Conservation (phyloP, 164 flowering plant species). For the Berberis vulgaris region DNA sequence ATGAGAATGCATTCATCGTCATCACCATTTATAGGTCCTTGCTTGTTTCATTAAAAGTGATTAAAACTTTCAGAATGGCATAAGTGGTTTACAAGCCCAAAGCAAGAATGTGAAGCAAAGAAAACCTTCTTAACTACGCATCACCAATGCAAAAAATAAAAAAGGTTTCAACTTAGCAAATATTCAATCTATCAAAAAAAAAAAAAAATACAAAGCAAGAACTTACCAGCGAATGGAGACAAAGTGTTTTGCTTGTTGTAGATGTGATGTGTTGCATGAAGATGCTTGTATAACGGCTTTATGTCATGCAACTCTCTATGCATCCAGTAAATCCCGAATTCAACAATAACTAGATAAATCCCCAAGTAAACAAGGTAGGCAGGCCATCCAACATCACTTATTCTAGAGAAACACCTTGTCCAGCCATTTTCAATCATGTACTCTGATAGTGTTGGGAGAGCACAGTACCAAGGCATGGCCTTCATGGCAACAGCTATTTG, state of each 20-base stretch:
- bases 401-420: slow-evolving; percentile 67
- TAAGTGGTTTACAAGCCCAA: too few relatives aligned
- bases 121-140: too few relatives aligned
- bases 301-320: slow-evolving; percentile 94
- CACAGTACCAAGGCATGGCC: slow-evolving; percentile 86
- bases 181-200: background rate
- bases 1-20: too few relatives aligned
- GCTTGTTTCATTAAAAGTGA: too few relatives aligned
- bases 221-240: slow-evolving; percentile 95
- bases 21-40: too few relatives aligned
- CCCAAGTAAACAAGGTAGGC: slow-evolving; percentile 36
- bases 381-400: slow-evolving; percentile 62
- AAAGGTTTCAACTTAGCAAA: background rate
- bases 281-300: slow-evolving; percentile 87
- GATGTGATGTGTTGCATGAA: slow-evolving; percentile 95
- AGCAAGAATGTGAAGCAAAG: too few relatives aligned
- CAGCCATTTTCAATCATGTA: slow-evolving; percentile 84
- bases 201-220: background rate
- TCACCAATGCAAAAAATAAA: background rate
- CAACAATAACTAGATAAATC: slow-evolving; percentile 61
- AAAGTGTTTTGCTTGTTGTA: slow-evolving; percentile 95
- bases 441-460: slow-evolving; percentile 80
- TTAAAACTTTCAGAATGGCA: too few relatives aligned
- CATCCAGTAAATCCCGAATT: slow-evolving; percentile 95
- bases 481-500: slow-evolving; percentile 93